phyloP scores from a whole-genome alignment of 805 yeast species.

The Tetrapisispora namnaoensis region DNA sequence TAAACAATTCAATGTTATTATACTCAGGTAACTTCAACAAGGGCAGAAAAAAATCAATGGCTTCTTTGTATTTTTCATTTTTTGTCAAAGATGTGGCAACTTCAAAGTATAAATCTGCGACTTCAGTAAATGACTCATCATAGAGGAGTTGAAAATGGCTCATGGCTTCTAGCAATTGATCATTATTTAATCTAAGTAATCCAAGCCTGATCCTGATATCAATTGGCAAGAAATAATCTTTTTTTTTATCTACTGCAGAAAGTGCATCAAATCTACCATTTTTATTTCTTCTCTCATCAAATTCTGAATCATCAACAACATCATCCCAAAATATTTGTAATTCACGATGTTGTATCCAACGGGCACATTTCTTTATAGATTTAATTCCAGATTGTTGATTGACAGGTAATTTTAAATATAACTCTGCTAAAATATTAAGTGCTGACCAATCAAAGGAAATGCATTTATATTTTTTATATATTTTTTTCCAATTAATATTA shows the following conservation, averaged over 20 bases:
- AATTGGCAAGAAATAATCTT: conserved; percentile 53
- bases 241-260: conserved; percentile 30
- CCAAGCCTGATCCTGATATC: conserved; percentile 84
- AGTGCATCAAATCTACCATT: conserved; percentile 36
- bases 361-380: conserved; percentile 56
- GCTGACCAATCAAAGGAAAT: conserved; percentile 80
- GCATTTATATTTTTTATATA: conserved; percentile 26
- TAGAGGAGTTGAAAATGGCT: conserved; percentile 54
- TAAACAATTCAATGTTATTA: conserved; percentile 37
- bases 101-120: conserved; percentile 62
- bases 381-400: conserved; percentile 55
- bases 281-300: conserved; percentile 58
- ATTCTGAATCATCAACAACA: conserved; percentile 63
- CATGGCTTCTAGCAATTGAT: conserved; percentile 59
- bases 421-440: conserved; percentile 71
- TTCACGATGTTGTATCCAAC: conserved; percentile 74
- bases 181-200: conserved; percentile 54
- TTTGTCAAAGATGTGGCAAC: conserved; percentile 69
- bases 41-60: conserved; percentile 54
- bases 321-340: conserved; percentile 39
- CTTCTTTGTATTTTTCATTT: conserved; percentile 63
- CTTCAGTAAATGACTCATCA: conserved; percentile 47
- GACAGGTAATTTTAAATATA: conserved; percentile 48
- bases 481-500: conserved; percentile 23
- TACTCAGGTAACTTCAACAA: conserved; percentile 47